phyloP scores from a whole-genome alignment of 352 stramenopile species.

The Saprolegnia diclina region DNA sequence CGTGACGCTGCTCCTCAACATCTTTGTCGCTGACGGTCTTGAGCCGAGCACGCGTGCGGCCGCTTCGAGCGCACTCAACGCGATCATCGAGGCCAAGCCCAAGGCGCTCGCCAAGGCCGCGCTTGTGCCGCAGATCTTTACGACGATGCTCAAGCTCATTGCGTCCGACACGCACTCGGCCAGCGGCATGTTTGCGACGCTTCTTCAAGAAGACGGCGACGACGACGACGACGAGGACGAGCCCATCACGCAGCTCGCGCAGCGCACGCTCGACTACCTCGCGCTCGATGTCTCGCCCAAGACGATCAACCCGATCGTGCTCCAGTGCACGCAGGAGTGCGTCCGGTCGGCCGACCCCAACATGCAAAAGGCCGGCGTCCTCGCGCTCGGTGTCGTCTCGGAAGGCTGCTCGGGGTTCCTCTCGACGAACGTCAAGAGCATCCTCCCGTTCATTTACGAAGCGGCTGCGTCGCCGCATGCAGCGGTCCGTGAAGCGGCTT shows the following conservation, averaged over 20 bases:
- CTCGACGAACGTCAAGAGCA: conserved; percentile 89
- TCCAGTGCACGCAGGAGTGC: conserved; percentile 80
- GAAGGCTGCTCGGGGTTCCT: conserved; percentile 95
- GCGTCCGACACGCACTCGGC: conserved; percentile 69
- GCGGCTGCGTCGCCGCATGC: conserved; percentile 88
- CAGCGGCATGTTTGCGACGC: conserved; percentile 75
- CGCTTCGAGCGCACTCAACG: conserved; percentile 72
- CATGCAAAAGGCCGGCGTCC: conserved; percentile 94
- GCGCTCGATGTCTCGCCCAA: conserved; percentile 75
- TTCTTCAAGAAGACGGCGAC: conserved; percentile 60
- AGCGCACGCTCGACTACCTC: conserved; percentile 81
- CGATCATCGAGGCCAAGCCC: conserved; percentile 86
- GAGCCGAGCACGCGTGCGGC: conserved; percentile 73
- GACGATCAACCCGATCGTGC: conserved; percentile 74
- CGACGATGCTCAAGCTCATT: conserved; percentile 79
- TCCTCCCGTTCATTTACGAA: conserved; percentile 90
- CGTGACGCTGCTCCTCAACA: conserved; percentile 77
- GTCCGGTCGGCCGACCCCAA: conserved; percentile 85
- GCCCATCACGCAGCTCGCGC: conserved; percentile 68
- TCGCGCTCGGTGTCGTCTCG: conserved; percentile 95
- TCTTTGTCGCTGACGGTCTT: conserved; percentile 67
- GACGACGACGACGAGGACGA: conserved; percentile 50
- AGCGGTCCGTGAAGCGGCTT: conserved; percentile 94
- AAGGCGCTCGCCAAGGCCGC: conserved; percentile 85
- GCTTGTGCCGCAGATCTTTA: conserved; percentile 79